A percentile compares a stretch with the other conserved stretches of the same genome.
Conservation (phyloP, 1,284 basidiomycete species). For the Ustilago shanxiensis region DNA sequence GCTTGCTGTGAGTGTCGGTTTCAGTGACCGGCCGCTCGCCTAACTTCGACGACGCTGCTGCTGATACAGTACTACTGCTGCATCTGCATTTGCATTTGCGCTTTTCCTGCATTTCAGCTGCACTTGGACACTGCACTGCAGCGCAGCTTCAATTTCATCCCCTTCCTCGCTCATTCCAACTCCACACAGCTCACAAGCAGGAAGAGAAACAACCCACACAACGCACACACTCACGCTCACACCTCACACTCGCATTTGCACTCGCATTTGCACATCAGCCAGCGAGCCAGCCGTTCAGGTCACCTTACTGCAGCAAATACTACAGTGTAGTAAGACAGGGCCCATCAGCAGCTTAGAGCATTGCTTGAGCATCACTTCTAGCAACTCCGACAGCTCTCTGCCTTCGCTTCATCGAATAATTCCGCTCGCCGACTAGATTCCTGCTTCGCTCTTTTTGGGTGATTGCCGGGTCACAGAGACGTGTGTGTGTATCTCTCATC, state of each 20-base stretch:
- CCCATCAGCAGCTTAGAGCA: conserved; percentile 4
- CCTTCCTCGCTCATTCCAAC: not conserved
- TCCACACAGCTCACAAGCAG: not conserved
- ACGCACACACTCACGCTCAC: not conserved
- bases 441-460: not conserved
- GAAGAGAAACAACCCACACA: conserved; percentile 4
- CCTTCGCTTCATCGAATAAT: not conserved
- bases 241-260: not conserved
- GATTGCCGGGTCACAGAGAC: not conserved
- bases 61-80: no score
- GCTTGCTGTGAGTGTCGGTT: no score
- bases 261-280: not conserved
- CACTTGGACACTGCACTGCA: not conserved
- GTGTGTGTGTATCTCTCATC: not conserved
- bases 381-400: conserved; percentile 3
- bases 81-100: not conserved
- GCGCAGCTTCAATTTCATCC: not conserved
- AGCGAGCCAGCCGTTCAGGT: not conserved
- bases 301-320: not conserved
- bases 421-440: not conserved
- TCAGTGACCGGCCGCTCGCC: no score
- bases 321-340: not conserved
- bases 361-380: no score
- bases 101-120: conserved; percentile 1
- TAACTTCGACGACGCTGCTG: no score